Evolutionary conservation across 2,329 filamentous ascomycete genomes (phyloP).

Genomic region (Colletotrichum agaves): DNA sequence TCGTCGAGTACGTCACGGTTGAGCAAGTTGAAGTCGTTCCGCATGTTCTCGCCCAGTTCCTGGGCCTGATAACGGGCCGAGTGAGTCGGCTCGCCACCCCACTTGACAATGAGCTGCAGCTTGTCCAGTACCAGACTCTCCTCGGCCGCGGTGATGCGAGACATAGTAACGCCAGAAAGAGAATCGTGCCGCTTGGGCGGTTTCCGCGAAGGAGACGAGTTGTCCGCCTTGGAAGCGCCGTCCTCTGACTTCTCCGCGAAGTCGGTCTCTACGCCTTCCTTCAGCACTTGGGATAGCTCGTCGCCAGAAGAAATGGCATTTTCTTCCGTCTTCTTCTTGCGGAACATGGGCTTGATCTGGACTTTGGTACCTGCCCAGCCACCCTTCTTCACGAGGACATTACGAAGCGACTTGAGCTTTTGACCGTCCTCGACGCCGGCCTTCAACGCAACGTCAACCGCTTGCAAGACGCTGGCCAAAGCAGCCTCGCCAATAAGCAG

Average conservation of each 20-base stretch:
- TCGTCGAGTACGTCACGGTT: constrained; percentile 93
- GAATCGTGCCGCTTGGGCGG: constrained; percentile 80
- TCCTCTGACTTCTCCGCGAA: constrained; percentile 39
- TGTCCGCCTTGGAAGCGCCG: constrained; percentile 30
- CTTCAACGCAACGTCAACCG: constrained; percentile 82
- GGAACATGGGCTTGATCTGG: constrained; percentile 99
- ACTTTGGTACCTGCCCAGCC: constrained; percentile 96
- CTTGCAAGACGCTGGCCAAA: constrained; percentile 86
- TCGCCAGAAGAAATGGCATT: constrained; percentile 43
- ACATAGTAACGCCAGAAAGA: constrained; percentile 89
- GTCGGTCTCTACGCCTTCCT: constrained; percentile 45
- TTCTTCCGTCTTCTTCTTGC: constrained; percentile 81
- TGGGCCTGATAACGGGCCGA: constrained; percentile 96
- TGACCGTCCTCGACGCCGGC: constrained; percentile 84
- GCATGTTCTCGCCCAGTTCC: constrained; percentile 94
- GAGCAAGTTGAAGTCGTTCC: constrained; percentile 91
- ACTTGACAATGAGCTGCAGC: constrained; percentile 96
- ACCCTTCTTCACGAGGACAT: constrained; percentile 91
- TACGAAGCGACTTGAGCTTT: constrained; percentile 87
- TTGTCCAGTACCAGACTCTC: constrained; percentile 95
- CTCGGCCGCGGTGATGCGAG: constrained; percentile 91
- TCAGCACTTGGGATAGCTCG: constrained; percentile 47
- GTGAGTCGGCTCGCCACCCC: constrained; percentile 98
- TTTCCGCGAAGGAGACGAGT: constrained; percentile 45
- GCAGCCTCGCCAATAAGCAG: constrained; percentile 92